phyloP scores from a whole-genome alignment of 495 filamentous ascomycete genomes.

The Hypoxylon subgilvum region DNA sequence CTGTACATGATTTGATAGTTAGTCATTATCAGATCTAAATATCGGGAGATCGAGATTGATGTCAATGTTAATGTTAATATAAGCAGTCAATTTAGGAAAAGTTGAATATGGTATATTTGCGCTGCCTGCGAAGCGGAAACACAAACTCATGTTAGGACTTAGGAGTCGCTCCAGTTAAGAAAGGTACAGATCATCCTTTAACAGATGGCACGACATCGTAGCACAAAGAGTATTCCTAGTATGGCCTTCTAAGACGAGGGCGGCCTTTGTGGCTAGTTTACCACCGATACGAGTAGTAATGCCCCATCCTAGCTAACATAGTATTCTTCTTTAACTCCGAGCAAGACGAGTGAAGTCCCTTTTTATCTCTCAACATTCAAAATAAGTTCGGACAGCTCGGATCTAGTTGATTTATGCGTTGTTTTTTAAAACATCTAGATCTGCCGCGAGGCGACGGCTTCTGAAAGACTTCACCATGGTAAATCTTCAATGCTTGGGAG shows the following conservation, averaged over 20 bases:
- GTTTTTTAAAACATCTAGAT: background rate
- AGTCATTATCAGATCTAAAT: too few relatives aligned
- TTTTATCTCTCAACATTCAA: conserved; percentile 23
- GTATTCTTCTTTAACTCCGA: conserved; percentile 31
- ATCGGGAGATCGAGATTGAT: too few relatives aligned
- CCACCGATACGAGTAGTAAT: conserved; percentile 26
- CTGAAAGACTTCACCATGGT: background rate
- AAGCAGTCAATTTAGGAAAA: too few relatives aligned
- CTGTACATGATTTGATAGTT: too few relatives aligned
- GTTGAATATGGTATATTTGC: too few relatives aligned
- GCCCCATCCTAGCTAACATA: conserved; percentile 32
- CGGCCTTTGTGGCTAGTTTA: conserved; percentile 38
- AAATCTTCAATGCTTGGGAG: background rate
- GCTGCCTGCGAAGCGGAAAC: too few relatives aligned
- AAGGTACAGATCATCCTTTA: conserved; percentile 30
- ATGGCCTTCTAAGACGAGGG: conserved; percentile 34
- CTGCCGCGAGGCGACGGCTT: background rate
- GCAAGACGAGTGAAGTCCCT: conserved; percentile 20
- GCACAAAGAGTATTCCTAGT: conserved; percentile 40
- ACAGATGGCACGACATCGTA: conserved; percentile 34
- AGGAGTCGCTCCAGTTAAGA: conserved; percentile 5
- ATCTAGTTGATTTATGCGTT: conserved; percentile 10
- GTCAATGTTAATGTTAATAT: too few relatives aligned
- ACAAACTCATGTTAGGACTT: conserved; percentile 10
- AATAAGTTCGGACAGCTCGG: too few relatives aligned